Conservation (phyloP, 1,284 basidiomycete genomes). For the Hortiboletus rubellus region DNA sequence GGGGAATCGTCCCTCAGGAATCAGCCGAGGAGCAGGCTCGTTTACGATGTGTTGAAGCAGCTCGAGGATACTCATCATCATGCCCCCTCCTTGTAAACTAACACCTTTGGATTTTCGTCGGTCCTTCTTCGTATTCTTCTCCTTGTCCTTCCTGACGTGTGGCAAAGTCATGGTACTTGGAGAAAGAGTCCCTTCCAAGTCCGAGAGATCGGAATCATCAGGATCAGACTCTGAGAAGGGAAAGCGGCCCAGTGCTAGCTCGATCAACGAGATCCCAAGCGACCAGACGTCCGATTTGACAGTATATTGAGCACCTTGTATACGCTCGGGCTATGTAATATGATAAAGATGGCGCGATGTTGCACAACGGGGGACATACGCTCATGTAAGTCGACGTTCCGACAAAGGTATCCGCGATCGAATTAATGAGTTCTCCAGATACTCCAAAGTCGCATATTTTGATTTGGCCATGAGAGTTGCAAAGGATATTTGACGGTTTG, state of each 20-base stretch:
- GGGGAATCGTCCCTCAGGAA: conserved; percentile 69
- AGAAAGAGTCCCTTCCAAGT: conserved; percentile 69
- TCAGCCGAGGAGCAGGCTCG: conserved; percentile 85
- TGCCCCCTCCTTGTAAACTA: conserved; percentile 83
- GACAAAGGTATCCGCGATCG: conserved; percentile 98
- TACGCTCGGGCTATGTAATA: conserved; percentile 84
- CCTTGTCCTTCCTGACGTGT: conserved; percentile 37
- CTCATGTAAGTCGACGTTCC: conserved; percentile 99
- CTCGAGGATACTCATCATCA: conserved; percentile 97
- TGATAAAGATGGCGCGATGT: conserved; percentile 11
- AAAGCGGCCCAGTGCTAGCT: conserved; percentile 91
- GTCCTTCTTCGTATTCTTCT: conserved; percentile 46
- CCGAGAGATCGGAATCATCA: conserved; percentile 67
- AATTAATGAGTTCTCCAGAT: conserved; percentile 97
- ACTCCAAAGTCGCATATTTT: conserved; percentile 99
- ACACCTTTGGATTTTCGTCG: conserved; percentile 79
- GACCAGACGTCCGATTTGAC: conserved; percentile 99
- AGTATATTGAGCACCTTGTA: conserved; percentile 96
- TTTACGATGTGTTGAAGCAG: conserved; percentile 97
- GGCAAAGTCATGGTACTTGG: conserved; percentile 45
- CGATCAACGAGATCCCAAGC: conserved; percentile 91
- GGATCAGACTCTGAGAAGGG: conserved; percentile 77
- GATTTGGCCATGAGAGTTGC: conserved; percentile 91
- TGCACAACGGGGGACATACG: conserved; percentile 53
- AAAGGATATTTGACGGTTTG: conserved; percentile 97